Base-by-base conservation (phyloP, 345 rosid species). In the Durio zibethinus region DNA sequence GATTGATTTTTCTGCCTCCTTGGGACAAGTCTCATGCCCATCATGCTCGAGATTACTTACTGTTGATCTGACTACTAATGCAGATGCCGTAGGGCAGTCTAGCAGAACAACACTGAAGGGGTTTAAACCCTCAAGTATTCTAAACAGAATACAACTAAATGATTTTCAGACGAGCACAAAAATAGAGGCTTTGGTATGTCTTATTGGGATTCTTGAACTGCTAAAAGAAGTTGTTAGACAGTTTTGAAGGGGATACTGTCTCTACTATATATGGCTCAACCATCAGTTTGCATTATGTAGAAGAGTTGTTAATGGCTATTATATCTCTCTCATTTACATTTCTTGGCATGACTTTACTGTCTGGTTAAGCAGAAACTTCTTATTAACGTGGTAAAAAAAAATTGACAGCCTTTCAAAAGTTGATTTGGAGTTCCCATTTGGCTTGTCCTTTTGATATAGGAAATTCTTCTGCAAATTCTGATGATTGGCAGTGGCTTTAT, bases 151-250 rank as follows among this genome's bases (percentile, higher is more conserved):
- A 80, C 85, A 86, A 73, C 83, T 96, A 60, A 82, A 88, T 52
- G 90, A 93, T 72, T 96, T 96, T 83, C 97, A 96, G 87, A 89
- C 99, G 23, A 96, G 99, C 88, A 96, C 99, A 72, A 96, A 95
- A 85, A 93, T 96, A 73, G 99, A 96, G 83, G 99, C 99, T 79
- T 86, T 96, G 97, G 99, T 96, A 87, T 56, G 90, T 73, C 25
- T 36, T 76, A 12, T 53, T 64, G 20, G 27, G 25, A 75, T 61
- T 61, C 56, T 45, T 45, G 29, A 63, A 36, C 10, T 54, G 63
- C 62, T 31, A 31, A 72, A 53, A 4, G 11, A 25, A 54, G 76
- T 38, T 54, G 33, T n/a, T 35, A 54, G 31, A 69, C 38, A 45
- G 7, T 69, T 47, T 27, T 16, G 54, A 45, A n/a, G 11, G 43